Percentiles rank a stretch among this genome's conserved stretches.
Conservation (phyloP, 352 stramenopile genomes). For the Aphanomyces euteiches region DNA sequence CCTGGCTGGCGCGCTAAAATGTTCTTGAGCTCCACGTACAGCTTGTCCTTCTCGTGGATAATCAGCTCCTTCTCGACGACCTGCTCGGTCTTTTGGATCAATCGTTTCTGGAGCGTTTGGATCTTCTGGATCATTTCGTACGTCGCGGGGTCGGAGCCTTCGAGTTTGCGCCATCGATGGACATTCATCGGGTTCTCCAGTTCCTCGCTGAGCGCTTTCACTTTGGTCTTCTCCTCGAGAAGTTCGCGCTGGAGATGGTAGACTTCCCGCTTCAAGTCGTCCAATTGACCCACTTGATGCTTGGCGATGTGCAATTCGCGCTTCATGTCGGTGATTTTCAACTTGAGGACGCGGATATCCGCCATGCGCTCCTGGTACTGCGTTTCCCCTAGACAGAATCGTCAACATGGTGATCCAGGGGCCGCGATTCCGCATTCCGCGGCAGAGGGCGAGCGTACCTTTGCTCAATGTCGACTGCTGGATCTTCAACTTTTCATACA, state of each 20-base stretch:
- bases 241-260: conserved; percentile 89
- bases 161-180: conserved; percentile 96
- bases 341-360: conserved; percentile 92
- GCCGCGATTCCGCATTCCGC: neutral
- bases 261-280: conserved; percentile 86
- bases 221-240: conserved; percentile 94
- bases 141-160: conserved; percentile 92
- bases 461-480: conserved; percentile 92
- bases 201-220: conserved; percentile 94
- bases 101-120: conserved; percentile 90
- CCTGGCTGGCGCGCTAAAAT: conserved; percentile 90
- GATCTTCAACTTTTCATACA: conserved; percentile 98
- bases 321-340: conserved; percentile 93
- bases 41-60: conserved; percentile 94
- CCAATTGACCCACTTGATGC: conserved; percentile 80
- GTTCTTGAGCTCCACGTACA: conserved; percentile 93
- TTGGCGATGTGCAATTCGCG: conserved; percentile 89
- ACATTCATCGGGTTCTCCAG: conserved; percentile 97
- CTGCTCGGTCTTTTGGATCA: conserved; percentile 96
- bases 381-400: conserved; percentile 60
- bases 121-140: conserved; percentile 97
- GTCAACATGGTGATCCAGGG: neutral
- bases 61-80: conserved; percentile 92
- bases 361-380: conserved; percentile 92
- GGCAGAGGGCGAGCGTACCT: conserved; percentile 18